A percentile compares a stretch with the other conserved stretches of the same genome.
phyloP scores from a whole-genome alignment of 176 grass and related monocot genomes.

The Miscanthus lutarioriparius region DNA sequence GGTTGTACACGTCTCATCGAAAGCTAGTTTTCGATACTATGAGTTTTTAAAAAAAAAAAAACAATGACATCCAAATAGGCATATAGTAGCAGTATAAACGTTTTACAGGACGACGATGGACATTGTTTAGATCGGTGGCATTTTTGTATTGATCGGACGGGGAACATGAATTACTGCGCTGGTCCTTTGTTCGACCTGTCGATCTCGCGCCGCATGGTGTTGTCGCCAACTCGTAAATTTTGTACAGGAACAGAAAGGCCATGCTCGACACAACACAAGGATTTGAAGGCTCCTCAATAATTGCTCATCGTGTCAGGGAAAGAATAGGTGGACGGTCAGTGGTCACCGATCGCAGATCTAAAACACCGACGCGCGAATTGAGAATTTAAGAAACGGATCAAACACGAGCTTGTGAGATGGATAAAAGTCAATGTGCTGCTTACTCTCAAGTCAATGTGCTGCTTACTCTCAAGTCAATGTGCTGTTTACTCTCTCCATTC shows the following conservation, averaged over 20 bases:
- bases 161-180: neutral
- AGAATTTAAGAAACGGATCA: neutral
- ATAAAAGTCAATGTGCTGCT: neutral
- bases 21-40: no score
- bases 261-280: neutral
- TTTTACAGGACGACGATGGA: neutral
- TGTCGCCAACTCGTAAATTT: neutral
- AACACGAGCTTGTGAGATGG: neutral
- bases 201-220: neutral
- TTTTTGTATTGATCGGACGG: neutral
- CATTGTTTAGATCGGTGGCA: neutral
- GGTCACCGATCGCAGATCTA: neutral
- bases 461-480: neutral
- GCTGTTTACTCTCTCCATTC: neutral
- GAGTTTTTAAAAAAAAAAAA: no score
- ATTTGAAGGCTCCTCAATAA: conserved; percentile 25
- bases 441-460: neutral
- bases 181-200: conserved; percentile 6
- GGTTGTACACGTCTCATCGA: no score
- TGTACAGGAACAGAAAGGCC: neutral
- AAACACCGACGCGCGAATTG: neutral
- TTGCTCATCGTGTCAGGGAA: neutral
- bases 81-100: no score
- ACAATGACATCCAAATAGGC: no score
- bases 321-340: neutral